A percentile compares a stretch with the other conserved stretches of the same genome.
These are phyloP conservation scores for Begonia fuchsioides DNA, from an alignment of 306 rosid genomes.

Conservation along the genomic window DNA sequence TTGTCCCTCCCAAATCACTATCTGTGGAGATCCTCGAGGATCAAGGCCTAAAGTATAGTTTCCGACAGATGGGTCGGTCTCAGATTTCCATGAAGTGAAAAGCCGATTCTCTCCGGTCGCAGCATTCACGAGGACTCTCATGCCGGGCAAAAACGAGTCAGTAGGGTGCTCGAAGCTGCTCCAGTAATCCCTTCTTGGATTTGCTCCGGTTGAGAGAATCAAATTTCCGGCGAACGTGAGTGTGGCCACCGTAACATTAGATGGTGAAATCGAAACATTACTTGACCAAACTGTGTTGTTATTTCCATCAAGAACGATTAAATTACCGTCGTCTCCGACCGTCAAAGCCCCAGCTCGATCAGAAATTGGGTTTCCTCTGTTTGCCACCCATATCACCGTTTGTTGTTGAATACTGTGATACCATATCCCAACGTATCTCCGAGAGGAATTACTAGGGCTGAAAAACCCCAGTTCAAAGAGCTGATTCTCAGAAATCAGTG, in stretches of 20 bases:
- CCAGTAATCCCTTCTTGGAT: conserved; percentile 17
- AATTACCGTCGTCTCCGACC: conserved; percentile 29
- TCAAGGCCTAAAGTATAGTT: conserved; percentile 47
- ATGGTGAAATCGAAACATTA: conserved; percentile 7
- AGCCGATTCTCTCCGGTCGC: conserved; percentile 13
- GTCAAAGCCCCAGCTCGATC: conserved; percentile 28
- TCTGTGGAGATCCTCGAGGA: conserved; percentile 47
- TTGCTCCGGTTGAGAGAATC: conserved; percentile 12
- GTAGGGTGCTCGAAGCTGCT: conserved; percentile 47
- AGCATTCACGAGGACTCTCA: conserved; percentile 26
- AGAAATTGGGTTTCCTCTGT: conserved; percentile 37
- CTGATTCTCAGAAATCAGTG: conserved; percentile 17
- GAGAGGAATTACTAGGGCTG: conserved; percentile 15
- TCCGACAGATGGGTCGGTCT: conserved; percentile 42
- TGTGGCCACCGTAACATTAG: conserved; percentile 9
- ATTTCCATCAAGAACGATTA: conserved; percentile 29
- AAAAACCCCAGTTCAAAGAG: conserved; percentile 61
- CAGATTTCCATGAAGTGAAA: conserved; percentile 59
- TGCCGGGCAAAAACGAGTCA: conserved; percentile 58
- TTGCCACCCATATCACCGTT: conserved; percentile 47
- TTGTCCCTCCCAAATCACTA: conserved; percentile 52
- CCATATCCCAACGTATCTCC: conserved; percentile 63
- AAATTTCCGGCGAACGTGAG: conserved; percentile 37
- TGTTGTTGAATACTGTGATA: conserved; percentile 21
- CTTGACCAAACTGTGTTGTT: conserved; percentile 29